A percentile compares a stretch with the other conserved stretches of the same genome.
These are phyloP conservation scores for Phytophthora pini DNA, from an alignment of 352 stramenopile genomes.

Conservation along the genomic window DNA sequence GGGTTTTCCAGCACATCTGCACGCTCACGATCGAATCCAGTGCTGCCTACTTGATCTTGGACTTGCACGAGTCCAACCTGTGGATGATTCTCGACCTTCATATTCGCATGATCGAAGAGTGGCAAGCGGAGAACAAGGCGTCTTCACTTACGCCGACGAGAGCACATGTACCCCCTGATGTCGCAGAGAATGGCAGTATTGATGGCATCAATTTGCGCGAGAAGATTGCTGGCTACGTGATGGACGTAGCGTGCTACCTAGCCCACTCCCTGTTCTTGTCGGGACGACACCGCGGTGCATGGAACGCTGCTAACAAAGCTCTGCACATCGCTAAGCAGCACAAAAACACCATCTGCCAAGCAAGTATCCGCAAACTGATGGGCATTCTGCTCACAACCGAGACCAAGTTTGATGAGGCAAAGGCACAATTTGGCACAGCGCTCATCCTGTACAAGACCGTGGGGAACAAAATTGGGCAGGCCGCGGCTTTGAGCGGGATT, in stretches of 20 bases:
- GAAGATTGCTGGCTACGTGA: conserved; percentile 60
- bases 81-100: conserved; percentile 86
- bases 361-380: conserved; percentile 82
- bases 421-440: conserved; percentile 77
- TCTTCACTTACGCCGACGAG: conserved; percentile 7
- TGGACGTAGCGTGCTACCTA: conserved; percentile 78
- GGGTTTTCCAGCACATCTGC: conserved; percentile 85
- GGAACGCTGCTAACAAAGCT: conserved; percentile 75
- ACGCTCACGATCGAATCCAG: conserved; percentile 75
- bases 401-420: conserved; percentile 85
- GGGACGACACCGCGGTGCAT: conserved; percentile 72
- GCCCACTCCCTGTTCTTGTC: conserved; percentile 79
- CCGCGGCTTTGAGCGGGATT: conserved; percentile 75
- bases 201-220: conserved; percentile 40
- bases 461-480: conserved; percentile 80
- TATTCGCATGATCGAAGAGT: conserved; percentile 75
- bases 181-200: conserved; percentile 2
- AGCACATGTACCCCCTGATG: not conserved
- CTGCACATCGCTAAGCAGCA: conserved; percentile 81
- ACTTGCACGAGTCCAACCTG: conserved; percentile 82
- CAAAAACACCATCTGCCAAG: conserved; percentile 70
- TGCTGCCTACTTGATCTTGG: conserved; percentile 80
- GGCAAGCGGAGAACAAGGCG: conserved; percentile 35
- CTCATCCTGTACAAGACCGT: conserved; percentile 80
- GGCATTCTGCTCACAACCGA: conserved; percentile 80